Evolutionary conservation across 2,329 filamentous ascomycete genomes (phyloP).

Genomic region (Hymenotorrendiella dingleyae): DNA sequence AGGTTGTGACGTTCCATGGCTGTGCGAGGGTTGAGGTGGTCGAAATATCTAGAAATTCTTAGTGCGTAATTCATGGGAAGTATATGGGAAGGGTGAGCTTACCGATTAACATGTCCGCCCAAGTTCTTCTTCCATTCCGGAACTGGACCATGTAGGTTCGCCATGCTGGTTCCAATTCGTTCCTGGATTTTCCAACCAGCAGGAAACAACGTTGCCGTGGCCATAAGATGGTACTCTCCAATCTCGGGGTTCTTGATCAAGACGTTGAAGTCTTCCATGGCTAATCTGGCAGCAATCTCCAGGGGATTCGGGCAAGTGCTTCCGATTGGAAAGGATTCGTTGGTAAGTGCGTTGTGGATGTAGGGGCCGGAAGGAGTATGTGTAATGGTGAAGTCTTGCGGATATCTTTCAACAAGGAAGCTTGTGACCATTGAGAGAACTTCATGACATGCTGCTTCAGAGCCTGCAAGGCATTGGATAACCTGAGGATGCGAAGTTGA

Average conservation of each 20-base stretch:
- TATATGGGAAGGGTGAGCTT: slow-evolving; percentile 11
- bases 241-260: slow-evolving; percentile 38
- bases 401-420: slow-evolving; percentile 40
- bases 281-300: slow-evolving; percentile 43
- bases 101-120: slow-evolving; percentile 38
- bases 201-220: slow-evolving; percentile 47
- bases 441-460: slow-evolving; percentile 40
- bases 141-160: slow-evolving; percentile 40
- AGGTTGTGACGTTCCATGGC: slow-evolving; percentile 44
- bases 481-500: slow-evolving; percentile 35
- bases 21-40: slow-evolving; percentile 36
- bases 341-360: slow-evolving; percentile 38
- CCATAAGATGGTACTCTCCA: slow-evolving; percentile 41
- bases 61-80: background rate
- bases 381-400: slow-evolving; percentile 36
- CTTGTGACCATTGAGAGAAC: slow-evolving; percentile 38
- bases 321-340: slow-evolving; percentile 37
- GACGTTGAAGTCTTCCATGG: slow-evolving; percentile 47
- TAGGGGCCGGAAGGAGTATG: slow-evolving; percentile 28
- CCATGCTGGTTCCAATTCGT: slow-evolving; percentile 43
- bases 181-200: slow-evolving; percentile 44
- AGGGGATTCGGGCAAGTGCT: slow-evolving; percentile 36
- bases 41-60: slow-evolving; percentile 35
- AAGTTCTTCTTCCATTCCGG: slow-evolving; percentile 44
- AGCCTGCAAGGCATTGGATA: slow-evolving; percentile 39